Evolutionary conservation across 805 yeast genomes (phyloP).

Genomic region (Kuraishia borneana): DNA sequence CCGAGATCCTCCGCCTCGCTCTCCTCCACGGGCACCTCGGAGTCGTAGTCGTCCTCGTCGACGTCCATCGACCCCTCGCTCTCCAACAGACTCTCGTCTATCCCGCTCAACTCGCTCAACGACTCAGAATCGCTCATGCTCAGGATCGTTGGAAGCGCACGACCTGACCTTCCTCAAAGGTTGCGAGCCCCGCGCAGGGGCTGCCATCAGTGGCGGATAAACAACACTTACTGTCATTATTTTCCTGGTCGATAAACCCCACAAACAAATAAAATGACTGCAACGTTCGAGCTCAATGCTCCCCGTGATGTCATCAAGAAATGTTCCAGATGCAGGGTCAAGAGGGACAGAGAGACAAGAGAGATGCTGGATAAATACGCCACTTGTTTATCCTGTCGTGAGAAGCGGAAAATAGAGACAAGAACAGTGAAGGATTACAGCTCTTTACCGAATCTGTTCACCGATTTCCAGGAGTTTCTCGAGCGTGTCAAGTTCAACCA

Average conservation of each 20-base stretch:
- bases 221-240: no score
- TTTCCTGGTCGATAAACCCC: no score
- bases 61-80: constrained; percentile 10
- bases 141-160: no score
- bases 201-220: no score
- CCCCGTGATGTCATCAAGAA: constrained; percentile 14
- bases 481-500: constrained; percentile 22
- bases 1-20: constrained; percentile 7
- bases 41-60: constrained; percentile 18
- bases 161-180: no score
- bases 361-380: constrained; percentile 24
- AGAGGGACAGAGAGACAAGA: constrained; percentile 20
- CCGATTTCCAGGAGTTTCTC: constrained; percentile 21
- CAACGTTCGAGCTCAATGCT: constrained; percentile 7
- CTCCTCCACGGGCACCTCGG: constrained; percentile 11
- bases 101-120: constrained; percentile 1
- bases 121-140: constrained; percentile 6
- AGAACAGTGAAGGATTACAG: constrained; percentile 4
- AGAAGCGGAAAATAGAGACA: constrained; percentile 23
- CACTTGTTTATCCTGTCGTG: constrained; percentile 29
- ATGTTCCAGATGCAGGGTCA: constrained; percentile 32
- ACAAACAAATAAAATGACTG: constrained; percentile 1
- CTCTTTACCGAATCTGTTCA: constrained; percentile 21
- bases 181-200: no score
- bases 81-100: constrained; percentile 1